Base-by-base conservation (phyloP, 1,139 yeast species). In the Taphrina populina region DNA sequence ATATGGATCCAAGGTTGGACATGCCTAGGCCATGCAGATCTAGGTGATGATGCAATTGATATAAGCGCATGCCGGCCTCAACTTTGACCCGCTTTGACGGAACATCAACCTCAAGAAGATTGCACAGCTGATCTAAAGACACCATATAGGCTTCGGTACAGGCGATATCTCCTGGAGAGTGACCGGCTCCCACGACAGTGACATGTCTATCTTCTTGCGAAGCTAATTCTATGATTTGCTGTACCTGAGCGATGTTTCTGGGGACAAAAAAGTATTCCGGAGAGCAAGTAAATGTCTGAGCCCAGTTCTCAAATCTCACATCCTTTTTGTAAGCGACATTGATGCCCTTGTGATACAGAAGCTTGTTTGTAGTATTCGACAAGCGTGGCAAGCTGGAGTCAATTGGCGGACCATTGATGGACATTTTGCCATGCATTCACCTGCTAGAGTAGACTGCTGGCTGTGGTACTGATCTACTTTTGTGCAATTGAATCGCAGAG, bases 161-260 rank as follows among this genome's bases (percentile, higher is more conserved):
- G 52, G 96, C 88, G 70, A 92, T 71, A 66, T 83, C 90, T 45
- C 95, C 84, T 0, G 98, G 98, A 4, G 97, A 88, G 67, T 92
- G 97, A 29, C 96, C 96, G 0, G 95, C 82, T 0, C 98, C 98
- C 6, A 87, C 92, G 1, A 88, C 80, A 77, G 87, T 84, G 58
- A 92, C 73, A 15, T 95, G 86, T 62, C 81, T 83, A 17, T 76
- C 74, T 34, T 73, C 67, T 51, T 71, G 66, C 44, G 78, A 73
- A 4, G 97, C 98, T 58, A 76, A 76, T 43, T 77, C 73, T 40
- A 92, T 85, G 57, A 90, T 73, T 34, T 53, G 19, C 10, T 4
- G 8, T n/a, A 55, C 26, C n/a, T 43, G 29, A 2, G 24, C 4
- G 3, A 30, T 21, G 13, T 54, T 27, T 10, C 56, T 20, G 30